Evolutionary conservation across 2,329 filamentous ascomycete species (phyloP).

Genomic region (Chrysosporium keratinophilum): DNA sequence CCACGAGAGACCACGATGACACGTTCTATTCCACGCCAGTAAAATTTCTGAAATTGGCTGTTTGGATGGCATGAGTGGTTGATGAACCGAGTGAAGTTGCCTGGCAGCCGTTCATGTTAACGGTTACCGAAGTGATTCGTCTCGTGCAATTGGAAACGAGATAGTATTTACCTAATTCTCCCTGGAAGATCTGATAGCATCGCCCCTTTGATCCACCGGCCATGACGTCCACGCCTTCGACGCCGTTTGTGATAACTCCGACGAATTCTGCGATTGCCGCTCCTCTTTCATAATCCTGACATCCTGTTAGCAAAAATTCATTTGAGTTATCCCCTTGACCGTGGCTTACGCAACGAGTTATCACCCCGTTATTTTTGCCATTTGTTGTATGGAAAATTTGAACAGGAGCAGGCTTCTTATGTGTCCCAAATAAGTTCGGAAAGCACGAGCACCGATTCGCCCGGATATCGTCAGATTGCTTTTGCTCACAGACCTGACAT

Average conservation of each 20-base stretch:
- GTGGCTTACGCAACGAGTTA: constrained; percentile 21
- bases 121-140: not conserved
- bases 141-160: not conserved
- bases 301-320: no score
- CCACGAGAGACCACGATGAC: constrained; percentile 48
- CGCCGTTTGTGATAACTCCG: constrained; percentile 44
- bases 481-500: constrained; percentile 40
- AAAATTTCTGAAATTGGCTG: constrained; percentile 47
- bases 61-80: constrained; percentile 51
- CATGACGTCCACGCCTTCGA: constrained; percentile 48
- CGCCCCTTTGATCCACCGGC: constrained; percentile 31
- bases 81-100: constrained; percentile 50
- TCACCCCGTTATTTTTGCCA: constrained; percentile 47
- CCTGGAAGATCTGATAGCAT: constrained; percentile 50
- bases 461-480: constrained; percentile 42
- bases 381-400: constrained; percentile 45
- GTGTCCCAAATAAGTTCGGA: constrained; percentile 42
- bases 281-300: constrained; percentile 42
- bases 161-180: constrained; percentile 26
- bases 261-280: constrained; percentile 47
- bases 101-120: not conserved
- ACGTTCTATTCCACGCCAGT: constrained; percentile 47
- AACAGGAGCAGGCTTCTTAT: constrained; percentile 30
- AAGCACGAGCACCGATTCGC: constrained; percentile 46
- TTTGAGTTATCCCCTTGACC: constrained; percentile 26